Conservation (phyloP, 2,329 filamentous ascomycete genomes). For the Paracoccidioides lutzii region DNA sequence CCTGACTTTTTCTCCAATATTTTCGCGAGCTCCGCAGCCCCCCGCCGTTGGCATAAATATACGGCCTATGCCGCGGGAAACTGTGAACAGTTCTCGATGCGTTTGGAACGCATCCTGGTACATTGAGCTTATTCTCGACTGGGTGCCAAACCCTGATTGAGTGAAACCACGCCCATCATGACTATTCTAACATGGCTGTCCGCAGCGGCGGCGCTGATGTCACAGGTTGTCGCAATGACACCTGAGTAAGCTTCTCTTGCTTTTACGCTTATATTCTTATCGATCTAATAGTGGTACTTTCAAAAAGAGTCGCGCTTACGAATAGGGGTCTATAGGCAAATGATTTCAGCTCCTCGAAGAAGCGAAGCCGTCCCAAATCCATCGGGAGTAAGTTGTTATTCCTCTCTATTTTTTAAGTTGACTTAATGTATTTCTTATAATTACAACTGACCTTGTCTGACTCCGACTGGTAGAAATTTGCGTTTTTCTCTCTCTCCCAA, state of each 20-base stretch:
- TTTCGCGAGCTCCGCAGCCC: neutral
- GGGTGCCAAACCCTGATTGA: neutral
- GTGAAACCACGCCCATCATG: slow-evolving; percentile 6
- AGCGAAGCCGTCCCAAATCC: slow-evolving; percentile 27
- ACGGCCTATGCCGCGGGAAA: neutral
- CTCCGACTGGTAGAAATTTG: slow-evolving; percentile 23
- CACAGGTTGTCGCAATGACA: slow-evolving; percentile 15
- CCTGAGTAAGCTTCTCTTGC: slow-evolving; percentile 12
- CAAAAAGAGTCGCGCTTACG: neutral
- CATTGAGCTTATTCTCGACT: neutral
- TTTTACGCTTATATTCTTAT: neutral
- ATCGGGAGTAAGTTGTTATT: slow-evolving; percentile 23
- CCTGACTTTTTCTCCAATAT: neutral
- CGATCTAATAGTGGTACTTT: neutral
- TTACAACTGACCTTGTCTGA: neutral
- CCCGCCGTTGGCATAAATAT: neutral
- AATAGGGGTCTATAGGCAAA: slow-evolving; percentile 15
- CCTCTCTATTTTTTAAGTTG: neutral
- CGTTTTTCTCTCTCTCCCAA: slow-evolving; percentile 48
- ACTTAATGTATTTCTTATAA: neutral
- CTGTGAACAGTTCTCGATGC: neutral
- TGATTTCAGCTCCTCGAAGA: slow-evolving; percentile 27
- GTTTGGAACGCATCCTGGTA: neutral
- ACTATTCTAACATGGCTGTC: slow-evolving; percentile 13
- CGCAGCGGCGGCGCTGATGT: slow-evolving; percentile 13